phyloP scores from a whole-genome alignment of 1,139 yeast species.

The Saccharomyces pastorianus region DNA sequence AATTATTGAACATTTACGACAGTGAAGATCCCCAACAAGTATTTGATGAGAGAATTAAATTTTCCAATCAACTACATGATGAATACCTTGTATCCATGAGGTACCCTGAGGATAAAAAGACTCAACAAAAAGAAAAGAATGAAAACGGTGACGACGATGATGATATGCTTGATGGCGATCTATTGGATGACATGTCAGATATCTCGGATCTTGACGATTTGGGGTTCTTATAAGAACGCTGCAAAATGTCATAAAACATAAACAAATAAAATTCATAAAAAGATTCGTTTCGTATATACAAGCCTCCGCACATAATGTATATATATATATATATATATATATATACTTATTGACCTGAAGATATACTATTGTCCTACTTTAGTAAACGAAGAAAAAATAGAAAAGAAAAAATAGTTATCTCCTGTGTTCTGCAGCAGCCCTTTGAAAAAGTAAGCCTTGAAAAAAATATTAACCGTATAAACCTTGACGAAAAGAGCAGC shows the following conservation, averaged over 20 bases:
- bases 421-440: background rate
- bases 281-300: background rate
- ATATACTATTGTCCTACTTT: background rate
- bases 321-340: background rate
- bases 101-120: conserved; percentile 47
- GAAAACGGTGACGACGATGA: conserved; percentile 15
- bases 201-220: conserved; percentile 30
- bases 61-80: conserved; percentile 83
- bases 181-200: conserved; percentile 29
- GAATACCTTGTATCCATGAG: conserved; percentile 95
- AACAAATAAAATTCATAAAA: conserved; percentile 21
- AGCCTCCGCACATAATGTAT: background rate
- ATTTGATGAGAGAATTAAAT: conserved; percentile 87
- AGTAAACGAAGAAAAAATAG: background rate
- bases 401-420: background rate
- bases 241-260: conserved; percentile 46
- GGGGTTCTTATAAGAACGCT: conserved; percentile 24
- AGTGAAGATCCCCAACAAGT: conserved; percentile 81
- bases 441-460: background rate
- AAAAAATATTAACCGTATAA: background rate
- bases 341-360: background rate
- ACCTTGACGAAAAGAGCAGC: background rate
- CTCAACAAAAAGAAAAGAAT: conserved; percentile 12
- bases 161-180: conserved; percentile 18
- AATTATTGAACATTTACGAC: conserved; percentile 80